Conservation (phyloP, 371 early-diverging fungal species). For the Thermomucor indicae-seudaticae region DNA sequence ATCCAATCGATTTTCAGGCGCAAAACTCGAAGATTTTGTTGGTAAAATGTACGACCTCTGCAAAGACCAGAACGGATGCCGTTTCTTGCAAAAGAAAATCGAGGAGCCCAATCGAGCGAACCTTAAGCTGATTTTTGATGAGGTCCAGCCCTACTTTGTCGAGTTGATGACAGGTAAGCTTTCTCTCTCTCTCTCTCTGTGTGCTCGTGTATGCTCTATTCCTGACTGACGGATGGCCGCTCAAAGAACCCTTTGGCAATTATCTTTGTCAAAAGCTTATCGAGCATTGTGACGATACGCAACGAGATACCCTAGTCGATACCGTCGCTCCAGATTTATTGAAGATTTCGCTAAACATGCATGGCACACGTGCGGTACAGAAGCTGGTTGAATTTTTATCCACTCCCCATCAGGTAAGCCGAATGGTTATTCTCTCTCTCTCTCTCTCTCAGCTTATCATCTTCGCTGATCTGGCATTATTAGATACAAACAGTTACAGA, state of each 20-base stretch:
- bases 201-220: too few relatives aligned
- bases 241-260: slow-evolving; percentile 85
- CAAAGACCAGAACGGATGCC: slow-evolving; percentile 91
- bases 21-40: slow-evolving; percentile 58
- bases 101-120: slow-evolving; percentile 70
- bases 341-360: slow-evolving; percentile 87
- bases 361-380: slow-evolving; percentile 97
- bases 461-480: too few relatives aligned
- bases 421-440: background rate
- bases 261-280: slow-evolving; percentile 88
- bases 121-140: slow-evolving; percentile 63
- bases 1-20: slow-evolving; percentile 62
- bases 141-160: slow-evolving; percentile 69
- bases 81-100: slow-evolving; percentile 80
- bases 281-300: slow-evolving; percentile 73
- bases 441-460: too few relatives aligned
- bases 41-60: slow-evolving; percentile 75
- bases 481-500: slow-evolving; percentile 67
- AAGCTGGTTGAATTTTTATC: slow-evolving; percentile 86
- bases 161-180: slow-evolving; percentile 79
- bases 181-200: too few relatives aligned
- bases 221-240: too few relatives aligned
- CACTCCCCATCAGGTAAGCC: slow-evolving; percentile 52
- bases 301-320: slow-evolving; percentile 69
- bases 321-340: slow-evolving; percentile 71